Evolutionary conservation across 108 stramenopile genomes (phyloP).

Genomic region (Skeletonema marinoi): DNA sequence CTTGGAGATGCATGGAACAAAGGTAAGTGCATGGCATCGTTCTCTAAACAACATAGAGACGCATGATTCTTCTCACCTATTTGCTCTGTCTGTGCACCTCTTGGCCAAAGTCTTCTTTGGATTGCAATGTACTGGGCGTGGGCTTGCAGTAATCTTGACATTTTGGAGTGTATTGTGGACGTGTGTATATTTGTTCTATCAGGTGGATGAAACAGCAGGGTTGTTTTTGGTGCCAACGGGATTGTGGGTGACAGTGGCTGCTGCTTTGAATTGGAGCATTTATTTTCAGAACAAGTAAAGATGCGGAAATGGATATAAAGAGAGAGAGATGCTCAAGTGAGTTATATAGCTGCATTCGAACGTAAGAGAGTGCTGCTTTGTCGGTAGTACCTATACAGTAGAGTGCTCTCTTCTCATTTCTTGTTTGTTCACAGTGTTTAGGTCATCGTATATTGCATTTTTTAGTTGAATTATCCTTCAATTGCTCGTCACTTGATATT

Average conservation of each 20-base stretch:
- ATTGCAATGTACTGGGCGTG: conserved; percentile 54
- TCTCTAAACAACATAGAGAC: no score
- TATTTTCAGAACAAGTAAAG: conserved; percentile 43
- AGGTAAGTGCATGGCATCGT: background rate
- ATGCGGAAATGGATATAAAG: background rate
- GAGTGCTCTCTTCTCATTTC: no score
- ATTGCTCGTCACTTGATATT: background rate
- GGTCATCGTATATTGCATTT: background rate
- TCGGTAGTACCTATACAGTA: no score
- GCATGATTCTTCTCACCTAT: no score
- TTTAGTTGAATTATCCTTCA: background rate
- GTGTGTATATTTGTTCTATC: conserved; percentile 53
- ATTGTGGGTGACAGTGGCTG: conserved; percentile 71
- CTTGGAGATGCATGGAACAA: conserved; percentile 76
- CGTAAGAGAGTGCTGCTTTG: no score
- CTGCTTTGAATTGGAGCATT: conserved; percentile 66
- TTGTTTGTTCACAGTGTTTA: no score
- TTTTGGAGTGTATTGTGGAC: conserved; percentile 55
- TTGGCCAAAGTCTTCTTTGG: conserved; percentile 65
- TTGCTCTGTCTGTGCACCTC: no score
- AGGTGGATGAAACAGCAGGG: conserved; percentile 56
- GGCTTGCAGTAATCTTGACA: conserved; percentile 54
- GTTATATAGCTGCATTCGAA: no score
- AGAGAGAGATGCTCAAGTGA: no score
- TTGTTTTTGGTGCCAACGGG: conserved; percentile 65